Conservation (phyloP, 306 rosid species). For the Geum urbanum region DNA sequence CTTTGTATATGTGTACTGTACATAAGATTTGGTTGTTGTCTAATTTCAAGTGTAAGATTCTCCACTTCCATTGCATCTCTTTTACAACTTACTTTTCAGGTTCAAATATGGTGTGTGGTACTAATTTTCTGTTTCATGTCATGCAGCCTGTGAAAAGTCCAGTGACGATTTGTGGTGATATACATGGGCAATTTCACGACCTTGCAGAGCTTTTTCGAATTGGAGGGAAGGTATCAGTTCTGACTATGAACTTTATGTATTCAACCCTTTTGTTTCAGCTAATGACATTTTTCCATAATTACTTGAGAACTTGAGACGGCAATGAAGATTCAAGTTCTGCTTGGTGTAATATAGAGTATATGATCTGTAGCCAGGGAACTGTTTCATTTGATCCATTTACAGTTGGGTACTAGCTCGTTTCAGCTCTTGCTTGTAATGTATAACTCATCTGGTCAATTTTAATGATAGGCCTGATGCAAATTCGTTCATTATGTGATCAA, state of each 20-base stretch:
- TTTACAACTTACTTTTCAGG: neutral
- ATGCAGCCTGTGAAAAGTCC: slow-evolving; percentile 99
- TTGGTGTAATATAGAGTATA: slow-evolving; percentile 32
- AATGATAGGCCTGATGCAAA: neutral
- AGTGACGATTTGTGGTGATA: slow-evolving; percentile 97
- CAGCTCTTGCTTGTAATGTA: neutral
- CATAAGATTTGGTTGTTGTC: neutral
- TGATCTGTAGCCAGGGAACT: slow-evolving; percentile 26
- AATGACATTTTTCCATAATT: slow-evolving; percentile 40
- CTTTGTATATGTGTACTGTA: neutral
- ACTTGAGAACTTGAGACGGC: slow-evolving; percentile 32
- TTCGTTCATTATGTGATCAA: neutral
- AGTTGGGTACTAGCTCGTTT: neutral
- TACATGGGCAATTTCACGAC: slow-evolving; percentile 99
- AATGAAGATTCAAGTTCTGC: slow-evolving; percentile 38
- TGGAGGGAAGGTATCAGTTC: slow-evolving; percentile 93
- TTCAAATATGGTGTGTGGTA: slow-evolving; percentile 16
- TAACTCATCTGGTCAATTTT: neutral
- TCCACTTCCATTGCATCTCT: neutral
- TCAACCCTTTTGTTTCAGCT: slow-evolving; percentile 34
- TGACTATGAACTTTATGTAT: slow-evolving; percentile 26
- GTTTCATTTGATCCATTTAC: slow-evolving; percentile 22
- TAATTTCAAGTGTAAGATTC: neutral
- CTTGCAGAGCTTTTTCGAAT: slow-evolving; percentile 98
- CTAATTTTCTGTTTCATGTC: slow-evolving; percentile 30